Base-by-base conservation (phyloP, 2,329 filamentous ascomycete species). In the Hansfordia pulvinata region DNA sequence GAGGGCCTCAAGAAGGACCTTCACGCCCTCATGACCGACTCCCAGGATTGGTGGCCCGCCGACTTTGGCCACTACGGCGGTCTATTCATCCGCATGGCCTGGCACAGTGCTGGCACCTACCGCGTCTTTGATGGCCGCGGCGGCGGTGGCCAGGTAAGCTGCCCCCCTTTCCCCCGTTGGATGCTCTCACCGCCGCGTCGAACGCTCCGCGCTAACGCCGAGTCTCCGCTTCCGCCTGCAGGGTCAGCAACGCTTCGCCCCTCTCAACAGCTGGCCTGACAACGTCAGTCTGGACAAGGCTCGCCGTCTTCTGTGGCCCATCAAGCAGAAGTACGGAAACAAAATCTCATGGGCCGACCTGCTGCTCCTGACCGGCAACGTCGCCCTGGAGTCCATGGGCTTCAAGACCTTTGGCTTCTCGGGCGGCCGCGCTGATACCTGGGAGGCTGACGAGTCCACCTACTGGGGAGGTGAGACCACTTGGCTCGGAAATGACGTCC, bases 291-390 rank as follows among this genome's bases (percentile, higher is more conserved):
- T 85, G 28, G 79, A 85, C 66, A 85, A 85, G 67, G 79, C 78
- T 17, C 78, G 79, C 30, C 77, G 79, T 36, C 68, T 85, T 30
- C 59, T 85, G 21, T 83, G 77, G 75, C 79, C 79, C 30, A 73
- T 85, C 58, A 85, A 85, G 69, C 77, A 82, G 41, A 85, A 85
- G 64, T 85, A 85, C 38, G 79, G 79, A 49, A 72, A 71, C 62
- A 82, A 80, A 61, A 78, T 85, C 52, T 84, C 79, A 0, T 85
- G 79, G 79, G 74, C 78, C 14, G 79, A 85, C 46, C 54, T 85
- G 32, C 50, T 77, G 25, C 61, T 83, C 30, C 64, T 85, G 28
- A 68, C 76, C 16, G 79, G 79, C 37, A 84, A 84, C 47, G 77
- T 84, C 10, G 77, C 79, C 24, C 64, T 85, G 36, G 79, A 85